These are phyloP conservation scores for Colletotrichum ledebouriae DNA, from an alignment of 2,329 filamentous ascomycete species.

Conservation along the genomic window DNA sequence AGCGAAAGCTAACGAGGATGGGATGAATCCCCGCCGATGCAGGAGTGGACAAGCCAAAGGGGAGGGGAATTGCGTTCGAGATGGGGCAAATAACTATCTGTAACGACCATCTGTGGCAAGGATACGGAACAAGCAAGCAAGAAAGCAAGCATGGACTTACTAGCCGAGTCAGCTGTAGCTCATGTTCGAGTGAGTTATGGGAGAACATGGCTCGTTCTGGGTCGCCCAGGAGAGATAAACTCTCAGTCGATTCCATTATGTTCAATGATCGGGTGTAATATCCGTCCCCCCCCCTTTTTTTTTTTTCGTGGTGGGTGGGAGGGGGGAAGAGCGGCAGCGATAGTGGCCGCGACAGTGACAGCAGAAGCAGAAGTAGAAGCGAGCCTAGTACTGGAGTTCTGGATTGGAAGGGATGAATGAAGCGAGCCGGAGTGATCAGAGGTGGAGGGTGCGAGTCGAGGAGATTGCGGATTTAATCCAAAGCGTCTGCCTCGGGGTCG, in stretches of 20 bases:
- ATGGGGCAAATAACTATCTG: conserved; percentile 3
- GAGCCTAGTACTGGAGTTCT: background rate
- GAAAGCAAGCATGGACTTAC: conserved; percentile 7
- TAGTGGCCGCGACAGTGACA: too few species aligned
- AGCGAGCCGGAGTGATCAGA: too few species aligned
- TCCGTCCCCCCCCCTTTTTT: background rate
- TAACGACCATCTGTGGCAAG: background rate
- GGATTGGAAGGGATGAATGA: background rate
- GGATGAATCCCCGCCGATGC: background rate
- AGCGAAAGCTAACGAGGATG: background rate
- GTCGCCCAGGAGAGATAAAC: background rate
- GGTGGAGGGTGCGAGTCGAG: background rate
- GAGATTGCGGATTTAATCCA: conserved; percentile 17
- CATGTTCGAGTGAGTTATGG: conserved; percentile 5
- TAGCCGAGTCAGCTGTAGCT: background rate
- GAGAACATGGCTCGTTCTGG: conserved; percentile 7
- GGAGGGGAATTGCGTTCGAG: background rate
- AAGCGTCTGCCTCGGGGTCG: conserved; percentile 1
- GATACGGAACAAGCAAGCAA: too few species aligned
- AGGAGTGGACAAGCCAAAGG: background rate
- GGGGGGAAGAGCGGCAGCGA: too few species aligned
- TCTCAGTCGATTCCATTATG: background rate
- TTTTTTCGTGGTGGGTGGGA: background rate
- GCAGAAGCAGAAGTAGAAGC: conserved; percentile 1
- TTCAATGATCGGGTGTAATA: background rate